A percentile compares a stretch with the other conserved stretches of the same genome.
Conservation (phyloP, 2,329 filamentous ascomycete genomes). For the Calonectria henricotiae region DNA sequence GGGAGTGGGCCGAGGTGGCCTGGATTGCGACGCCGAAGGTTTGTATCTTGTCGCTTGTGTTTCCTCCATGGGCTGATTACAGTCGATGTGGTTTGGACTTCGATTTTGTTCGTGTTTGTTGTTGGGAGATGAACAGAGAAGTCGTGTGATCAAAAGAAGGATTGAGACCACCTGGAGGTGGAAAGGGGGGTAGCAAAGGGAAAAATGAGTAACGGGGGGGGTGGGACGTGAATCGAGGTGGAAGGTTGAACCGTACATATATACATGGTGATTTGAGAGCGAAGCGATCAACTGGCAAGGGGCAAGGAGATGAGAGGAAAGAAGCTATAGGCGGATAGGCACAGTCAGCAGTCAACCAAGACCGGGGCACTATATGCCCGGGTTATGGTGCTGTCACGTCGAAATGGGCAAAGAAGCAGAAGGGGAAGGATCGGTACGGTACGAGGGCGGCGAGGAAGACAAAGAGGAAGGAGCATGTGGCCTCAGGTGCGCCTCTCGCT, state of each 20-base stretch:
- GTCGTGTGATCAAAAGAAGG: background rate
- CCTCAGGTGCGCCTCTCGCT: constrained; percentile 6
- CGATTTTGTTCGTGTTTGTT: constrained; percentile 21
- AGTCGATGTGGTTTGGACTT: constrained; percentile 4
- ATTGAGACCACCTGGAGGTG: background rate
- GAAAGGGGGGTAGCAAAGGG: background rate
- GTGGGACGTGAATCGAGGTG: background rate
- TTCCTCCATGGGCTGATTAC: constrained; percentile 29
- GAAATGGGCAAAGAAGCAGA: constrained; percentile 23
- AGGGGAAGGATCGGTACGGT: constrained; percentile 2
- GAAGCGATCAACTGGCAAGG: background rate
- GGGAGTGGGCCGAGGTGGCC: constrained; percentile 25
- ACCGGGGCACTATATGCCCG: background rate
- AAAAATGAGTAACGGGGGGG: background rate
- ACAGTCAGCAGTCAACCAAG: constrained; percentile 8
- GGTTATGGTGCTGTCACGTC: constrained; percentile 1
- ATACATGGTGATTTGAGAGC: constrained; percentile 4
- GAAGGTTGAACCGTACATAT: background rate
- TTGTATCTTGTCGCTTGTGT: constrained; percentile 15
- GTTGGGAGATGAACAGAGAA: constrained; percentile 1
- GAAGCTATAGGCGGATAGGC: constrained; percentile 14
- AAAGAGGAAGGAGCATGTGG: constrained; percentile 25
- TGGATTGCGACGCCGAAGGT: constrained; percentile 24
- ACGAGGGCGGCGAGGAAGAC: background rate
- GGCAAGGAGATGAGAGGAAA: constrained; percentile 11